These are phyloP conservation scores for Monosporascus sp. DNA, from an alignment of 2,329 filamentous ascomycete species.

Conservation along the genomic window DNA sequence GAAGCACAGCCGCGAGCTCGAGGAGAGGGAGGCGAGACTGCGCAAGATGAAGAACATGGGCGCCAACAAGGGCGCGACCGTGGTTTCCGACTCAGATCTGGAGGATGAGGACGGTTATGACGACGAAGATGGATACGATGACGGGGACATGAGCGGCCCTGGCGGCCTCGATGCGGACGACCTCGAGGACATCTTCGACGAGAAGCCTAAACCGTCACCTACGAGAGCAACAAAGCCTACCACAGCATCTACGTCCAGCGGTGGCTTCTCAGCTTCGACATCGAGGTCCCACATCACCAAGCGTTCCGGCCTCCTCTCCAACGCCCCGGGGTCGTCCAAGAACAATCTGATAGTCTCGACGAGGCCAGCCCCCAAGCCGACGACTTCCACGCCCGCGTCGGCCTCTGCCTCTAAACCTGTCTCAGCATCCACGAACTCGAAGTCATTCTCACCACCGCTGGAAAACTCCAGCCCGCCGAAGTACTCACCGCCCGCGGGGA, in stretches of 20 bases:
- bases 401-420: too few species aligned
- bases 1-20: slow-evolving; percentile 17
- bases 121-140: slow-evolving; percentile 6
- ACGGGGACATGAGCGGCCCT: slow-evolving; percentile 3
- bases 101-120: slow-evolving; percentile 23
- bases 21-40: slow-evolving; percentile 33
- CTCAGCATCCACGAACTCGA: too few species aligned
- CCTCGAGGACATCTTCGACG: slow-evolving; percentile 16
- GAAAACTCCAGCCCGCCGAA: not conserved
- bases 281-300: not conserved
- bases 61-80: slow-evolving; percentile 24
- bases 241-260: not conserved
- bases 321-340: not conserved
- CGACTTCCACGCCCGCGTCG: slow-evolving; percentile 1
- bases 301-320: not conserved
- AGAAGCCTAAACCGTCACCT: slow-evolving; percentile 3
- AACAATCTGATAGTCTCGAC: not conserved
- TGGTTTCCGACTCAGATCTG: slow-evolving; percentile 35
- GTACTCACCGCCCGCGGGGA: slow-evolving; percentile 1
- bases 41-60: slow-evolving; percentile 25
- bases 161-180: slow-evolving; percentile 17
- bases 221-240: not conserved
- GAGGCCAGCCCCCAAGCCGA: slow-evolving; percentile 3
- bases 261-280: not conserved
- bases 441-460: not conserved